Evolutionary conservation across 306 rosid genomes (phyloP).

Genomic region (Echinosophora koreensis): DNA sequence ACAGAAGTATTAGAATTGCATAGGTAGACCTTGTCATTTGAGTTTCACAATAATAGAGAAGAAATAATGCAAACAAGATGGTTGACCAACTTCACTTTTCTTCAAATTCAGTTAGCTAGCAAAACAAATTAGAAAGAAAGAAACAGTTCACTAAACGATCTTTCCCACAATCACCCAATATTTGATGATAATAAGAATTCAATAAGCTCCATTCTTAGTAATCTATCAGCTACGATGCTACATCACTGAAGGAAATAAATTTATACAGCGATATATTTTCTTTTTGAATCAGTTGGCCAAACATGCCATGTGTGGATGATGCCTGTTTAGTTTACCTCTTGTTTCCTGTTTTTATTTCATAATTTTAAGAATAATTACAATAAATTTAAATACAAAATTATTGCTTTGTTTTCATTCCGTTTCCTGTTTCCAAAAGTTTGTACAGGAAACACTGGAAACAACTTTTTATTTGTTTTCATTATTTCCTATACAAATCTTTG

Average conservation of each 20-base stretch:
- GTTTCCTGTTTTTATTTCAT: no score
- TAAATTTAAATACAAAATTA: no score
- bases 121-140: no score
- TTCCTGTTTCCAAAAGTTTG: no score
- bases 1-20: conserved; percentile 44
- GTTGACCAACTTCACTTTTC: not conserved
- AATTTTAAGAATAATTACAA: no score
- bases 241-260: no score
- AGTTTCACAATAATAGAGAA: not conserved
- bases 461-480: no score
- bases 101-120: not conserved
- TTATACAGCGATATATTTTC: not conserved
- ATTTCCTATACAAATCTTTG: no score
- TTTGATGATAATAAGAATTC: conserved; percentile 2
- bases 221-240: no score
- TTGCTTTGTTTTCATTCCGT: no score
- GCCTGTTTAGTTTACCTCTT: no score
- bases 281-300: not conserved
- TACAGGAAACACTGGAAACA: no score
- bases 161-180: not conserved
- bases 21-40: not conserved
- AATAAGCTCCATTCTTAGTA: conserved; percentile 19
- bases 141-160: not conserved
- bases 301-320: not conserved
- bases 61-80: conserved; percentile 7